Conservation (phyloP, 495 filamentous ascomycete genomes). For the Hypomontagnella monticulosa region DNA sequence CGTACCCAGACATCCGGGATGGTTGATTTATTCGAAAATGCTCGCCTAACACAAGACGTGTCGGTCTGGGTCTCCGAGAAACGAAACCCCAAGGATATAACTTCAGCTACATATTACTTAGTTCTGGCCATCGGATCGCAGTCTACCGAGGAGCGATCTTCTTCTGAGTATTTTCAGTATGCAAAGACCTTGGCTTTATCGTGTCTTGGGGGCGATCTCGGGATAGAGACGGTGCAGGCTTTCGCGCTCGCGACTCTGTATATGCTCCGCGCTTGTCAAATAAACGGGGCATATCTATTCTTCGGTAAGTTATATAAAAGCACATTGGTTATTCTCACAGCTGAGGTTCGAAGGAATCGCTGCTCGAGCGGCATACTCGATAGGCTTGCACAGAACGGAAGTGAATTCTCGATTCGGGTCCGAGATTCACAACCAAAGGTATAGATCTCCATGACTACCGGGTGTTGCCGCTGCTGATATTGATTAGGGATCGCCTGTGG, state of each 20-base stretch:
- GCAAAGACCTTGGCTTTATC: constrained; percentile 65
- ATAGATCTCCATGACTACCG: not conserved
- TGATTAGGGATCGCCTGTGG: constrained; percentile 65
- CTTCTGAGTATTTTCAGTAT: constrained; percentile 65
- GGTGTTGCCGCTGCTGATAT: constrained; percentile 16
- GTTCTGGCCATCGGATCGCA: constrained; percentile 71
- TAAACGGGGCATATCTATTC: constrained; percentile 68
- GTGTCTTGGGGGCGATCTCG: constrained; percentile 64
- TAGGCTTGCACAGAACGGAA: constrained; percentile 69
- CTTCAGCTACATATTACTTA: constrained; percentile 66
- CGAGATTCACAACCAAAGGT: constrained; percentile 53
- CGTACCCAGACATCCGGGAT: constrained; percentile 47
- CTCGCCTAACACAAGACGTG: constrained; percentile 43
- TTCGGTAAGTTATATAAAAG: constrained; percentile 44
- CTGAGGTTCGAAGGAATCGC: constrained; percentile 60
- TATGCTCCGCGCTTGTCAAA: constrained; percentile 68
- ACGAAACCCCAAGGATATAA: constrained; percentile 48
- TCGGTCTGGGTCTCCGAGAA: constrained; percentile 42
- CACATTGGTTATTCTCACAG: not conserved
- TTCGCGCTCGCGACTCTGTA: constrained; percentile 69
- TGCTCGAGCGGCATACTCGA: constrained; percentile 65
- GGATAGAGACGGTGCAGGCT: constrained; percentile 65
- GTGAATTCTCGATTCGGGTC: constrained; percentile 67
- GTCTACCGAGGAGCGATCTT: constrained; percentile 58
- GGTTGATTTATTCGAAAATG: constrained; percentile 53